Evolutionary conservation across 2,329 filamentous ascomycete species (phyloP), one percentile per base, ranked within the genome.

Genomic region (Shiraia sp.): DNA sequence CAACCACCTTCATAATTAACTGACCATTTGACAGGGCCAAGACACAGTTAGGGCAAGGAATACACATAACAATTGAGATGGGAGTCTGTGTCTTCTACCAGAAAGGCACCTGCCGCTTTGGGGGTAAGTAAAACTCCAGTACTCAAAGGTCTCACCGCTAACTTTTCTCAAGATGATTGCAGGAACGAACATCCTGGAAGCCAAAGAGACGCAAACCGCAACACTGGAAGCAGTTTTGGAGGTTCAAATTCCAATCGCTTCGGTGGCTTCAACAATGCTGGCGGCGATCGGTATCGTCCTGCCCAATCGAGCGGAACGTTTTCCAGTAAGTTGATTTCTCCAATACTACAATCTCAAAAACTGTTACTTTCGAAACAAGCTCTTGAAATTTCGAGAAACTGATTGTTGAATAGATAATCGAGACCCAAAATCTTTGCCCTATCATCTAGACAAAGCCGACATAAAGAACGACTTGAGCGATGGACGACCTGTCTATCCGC

Each of bases 401-500:
- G n/a, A 14, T 24, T 32, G 14, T 6, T n/a, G 24, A 23, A 10
- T 22, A 61, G 55, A 42, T 16, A 49, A 23, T 17, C 52, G 60
- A 22, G 55, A 59, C 30, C 36, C 35, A 22, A 57, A 56, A 32
- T 14, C 55, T 19, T 36, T 55, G 6, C 45, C 54, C 10, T 69
- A 58, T 45, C 40, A 55, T 41, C 40, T 71, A 22, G 56, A 53
- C 25, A 55, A 54, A 14, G 61, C 61, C 9, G 57, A 56, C 14
- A 68, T 71, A 34, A 61, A 66, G 27, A 39, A 49, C 38, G 90
- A 95, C 61, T 75, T 95, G 32, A 80, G 77, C 1, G 75, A 77
- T 15, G 88, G 93, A 46, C 79, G 80, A 7, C 92, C 92, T 13
- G 73, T 81, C 75, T 97, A 91, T 87, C 85, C 93, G 4, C 79